These are phyloP conservation scores for Colletotrichum paranaense DNA, from an alignment of 2,329 filamentous ascomycete genomes.

Conservation along the genomic window DNA sequence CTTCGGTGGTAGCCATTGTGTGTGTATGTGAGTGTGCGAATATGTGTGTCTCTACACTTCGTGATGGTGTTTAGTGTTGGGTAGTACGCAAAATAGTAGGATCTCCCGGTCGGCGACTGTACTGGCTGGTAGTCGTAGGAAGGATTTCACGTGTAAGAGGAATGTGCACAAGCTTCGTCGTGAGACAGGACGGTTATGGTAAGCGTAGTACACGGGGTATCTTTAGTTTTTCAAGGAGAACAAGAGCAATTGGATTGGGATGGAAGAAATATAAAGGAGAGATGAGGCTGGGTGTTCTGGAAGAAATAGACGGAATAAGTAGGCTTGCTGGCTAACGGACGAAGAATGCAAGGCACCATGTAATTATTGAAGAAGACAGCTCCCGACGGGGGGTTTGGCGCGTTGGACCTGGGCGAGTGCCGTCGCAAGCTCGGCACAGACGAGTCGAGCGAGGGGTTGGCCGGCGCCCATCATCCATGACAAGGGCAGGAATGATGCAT, in stretches of 20 bases:
- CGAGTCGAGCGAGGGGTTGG: constrained; percentile 17
- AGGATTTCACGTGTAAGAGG: constrained; percentile 31
- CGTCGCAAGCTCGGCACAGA: constrained; percentile 33
- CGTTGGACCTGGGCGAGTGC: constrained; percentile 19
- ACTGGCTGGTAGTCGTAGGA: neutral
- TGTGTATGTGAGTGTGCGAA: constrained; percentile 39
- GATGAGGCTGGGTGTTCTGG: constrained; percentile 5
- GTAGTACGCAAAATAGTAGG: neutral
- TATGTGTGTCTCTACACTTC: neutral
- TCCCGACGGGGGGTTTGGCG: neutral
- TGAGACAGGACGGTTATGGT: constrained; percentile 23
- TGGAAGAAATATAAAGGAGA: neutral
- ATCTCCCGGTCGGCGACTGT: neutral
- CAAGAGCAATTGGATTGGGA: constrained; percentile 6
- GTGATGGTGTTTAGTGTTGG: constrained; percentile 17
- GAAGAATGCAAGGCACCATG: constrained; percentile 9
- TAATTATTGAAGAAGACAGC: neutral
- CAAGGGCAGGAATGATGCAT: constrained; percentile 33
- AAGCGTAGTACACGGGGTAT: constrained; percentile 22
- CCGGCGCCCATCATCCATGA: constrained; percentile 30
- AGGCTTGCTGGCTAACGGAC: neutral
- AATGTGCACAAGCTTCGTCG: constrained; percentile 5
- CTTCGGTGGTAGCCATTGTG: constrained; percentile 77
- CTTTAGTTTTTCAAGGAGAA: constrained; percentile 3
- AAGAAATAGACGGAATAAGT: constrained; percentile 8